Percentiles rank a stretch among this genome's conserved stretches.
phyloP scores from a whole-genome alignment of 352 stramenopile species.

The Peronosclerospora sorghi region DNA sequence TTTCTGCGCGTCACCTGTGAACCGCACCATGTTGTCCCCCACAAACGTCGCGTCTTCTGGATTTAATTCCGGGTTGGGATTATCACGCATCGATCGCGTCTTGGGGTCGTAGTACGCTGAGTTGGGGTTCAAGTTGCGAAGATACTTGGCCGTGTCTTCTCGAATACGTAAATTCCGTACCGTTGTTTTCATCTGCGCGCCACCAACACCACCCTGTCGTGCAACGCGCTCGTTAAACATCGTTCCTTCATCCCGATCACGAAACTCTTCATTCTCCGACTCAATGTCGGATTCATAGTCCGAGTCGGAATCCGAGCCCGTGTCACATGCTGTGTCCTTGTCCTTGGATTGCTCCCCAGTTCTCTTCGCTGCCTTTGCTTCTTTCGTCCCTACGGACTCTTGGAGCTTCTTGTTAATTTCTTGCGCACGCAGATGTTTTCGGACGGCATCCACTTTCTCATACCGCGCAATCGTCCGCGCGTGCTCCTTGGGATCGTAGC shows the following conservation, averaged over 20 bases:
- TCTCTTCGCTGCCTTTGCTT: slow-evolving; percentile 7
- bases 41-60: slow-evolving; percentile 89
- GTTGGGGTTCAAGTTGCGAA: slow-evolving; percentile 97
- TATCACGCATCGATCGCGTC: slow-evolving; percentile 96
- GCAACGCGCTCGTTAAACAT: slow-evolving; percentile 92
- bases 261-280: slow-evolving; percentile 88
- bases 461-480: slow-evolving; percentile 65
- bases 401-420: slow-evolving; percentile 70
- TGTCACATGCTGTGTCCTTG: slow-evolving; percentile 22
- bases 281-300: slow-evolving; percentile 83
- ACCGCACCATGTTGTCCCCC: slow-evolving; percentile 93
- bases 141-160: slow-evolving; percentile 99
- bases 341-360: slow-evolving; percentile 12
- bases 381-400: slow-evolving; percentile 30
- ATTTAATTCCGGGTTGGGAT: slow-evolving; percentile 93
- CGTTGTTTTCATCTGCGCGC: slow-evolving; percentile 96
- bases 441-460: slow-evolving; percentile 70
- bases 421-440: slow-evolving; percentile 69
- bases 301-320: slow-evolving; percentile 82
- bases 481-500: slow-evolving; percentile 84
- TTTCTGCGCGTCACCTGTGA: slow-evolving; percentile 88
- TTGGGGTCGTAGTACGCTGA: slow-evolving; percentile 99
- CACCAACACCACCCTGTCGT: slow-evolving; percentile 91
- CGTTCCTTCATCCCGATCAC: slow-evolving; percentile 85
- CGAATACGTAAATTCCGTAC: slow-evolving; percentile 97